Conservation (phyloP, 192 early-diverging fungal genomes). For the Coemansia furcata region DNA sequence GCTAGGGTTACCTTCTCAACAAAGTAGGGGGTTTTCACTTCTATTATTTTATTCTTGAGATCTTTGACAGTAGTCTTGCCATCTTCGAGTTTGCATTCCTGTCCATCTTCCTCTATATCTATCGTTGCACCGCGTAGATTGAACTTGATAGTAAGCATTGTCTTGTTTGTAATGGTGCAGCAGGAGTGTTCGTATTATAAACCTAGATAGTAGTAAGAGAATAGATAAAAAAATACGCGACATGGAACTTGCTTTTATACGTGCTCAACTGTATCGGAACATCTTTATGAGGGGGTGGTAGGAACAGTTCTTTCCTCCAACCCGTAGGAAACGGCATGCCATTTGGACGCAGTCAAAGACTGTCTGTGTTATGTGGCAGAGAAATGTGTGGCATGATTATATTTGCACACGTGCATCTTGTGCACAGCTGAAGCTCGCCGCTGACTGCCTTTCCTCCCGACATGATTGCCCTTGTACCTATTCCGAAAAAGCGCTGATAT, state of each 20-base stretch:
- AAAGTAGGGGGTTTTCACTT: neutral
- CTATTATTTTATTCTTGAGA: neutral
- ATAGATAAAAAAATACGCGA: neutral
- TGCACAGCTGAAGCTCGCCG: neutral
- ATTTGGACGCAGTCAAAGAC: neutral
- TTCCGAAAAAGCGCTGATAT: neutral
- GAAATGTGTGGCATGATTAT: neutral
- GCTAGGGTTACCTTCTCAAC: neutral
- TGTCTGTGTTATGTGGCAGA: neutral
- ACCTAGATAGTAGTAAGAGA: neutral
- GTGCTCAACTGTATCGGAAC: neutral
- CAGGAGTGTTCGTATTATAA: neutral
- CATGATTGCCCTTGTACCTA: neutral
- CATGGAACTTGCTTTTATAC: neutral
- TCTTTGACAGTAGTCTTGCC: neutral
- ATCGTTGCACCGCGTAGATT: neutral
- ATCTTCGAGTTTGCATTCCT: neutral
- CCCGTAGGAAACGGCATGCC: neutral
- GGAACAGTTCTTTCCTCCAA: neutral
- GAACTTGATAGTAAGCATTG: neutral
- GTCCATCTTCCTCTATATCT: neutral
- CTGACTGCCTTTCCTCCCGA: neutral
- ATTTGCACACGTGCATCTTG: neutral
- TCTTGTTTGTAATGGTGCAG: neutral
- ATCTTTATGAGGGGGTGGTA: neutral